Conservation (phyloP, 2,329 filamentous ascomycete species). For the Aschersonia sp. region DNA sequence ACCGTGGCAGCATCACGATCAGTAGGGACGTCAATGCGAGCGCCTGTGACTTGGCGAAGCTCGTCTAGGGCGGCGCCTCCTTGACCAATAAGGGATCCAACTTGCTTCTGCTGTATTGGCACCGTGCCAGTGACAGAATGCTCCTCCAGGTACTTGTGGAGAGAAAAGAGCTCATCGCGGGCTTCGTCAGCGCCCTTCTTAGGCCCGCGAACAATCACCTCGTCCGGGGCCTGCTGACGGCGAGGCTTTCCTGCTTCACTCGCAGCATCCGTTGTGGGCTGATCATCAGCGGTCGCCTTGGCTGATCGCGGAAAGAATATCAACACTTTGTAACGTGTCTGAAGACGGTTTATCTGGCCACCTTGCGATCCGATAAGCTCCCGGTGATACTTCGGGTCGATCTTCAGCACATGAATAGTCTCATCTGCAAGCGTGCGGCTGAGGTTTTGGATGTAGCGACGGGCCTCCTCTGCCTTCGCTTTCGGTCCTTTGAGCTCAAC, state of each 20-base stretch:
- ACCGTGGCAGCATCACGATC: constrained; percentile 61
- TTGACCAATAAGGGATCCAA: constrained; percentile 87
- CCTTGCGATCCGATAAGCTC: constrained; percentile 86
- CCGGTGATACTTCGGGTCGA: constrained; percentile 85
- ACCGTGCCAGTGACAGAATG: constrained; percentile 70
- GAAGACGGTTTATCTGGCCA: constrained; percentile 76
- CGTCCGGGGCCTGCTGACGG: constrained; percentile 65
- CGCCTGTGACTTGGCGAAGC: constrained; percentile 69
- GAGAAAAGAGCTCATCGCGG: constrained; percentile 75
- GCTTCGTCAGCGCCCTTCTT: constrained; percentile 87
- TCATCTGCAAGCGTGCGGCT: constrained; percentile 82
- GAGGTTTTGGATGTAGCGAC: constrained; percentile 64
- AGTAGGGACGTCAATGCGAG: constrained; percentile 82
- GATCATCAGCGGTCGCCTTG: constrained; percentile 53
- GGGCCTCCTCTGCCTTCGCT: constrained; percentile 81
- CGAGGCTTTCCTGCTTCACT: constrained; percentile 53
- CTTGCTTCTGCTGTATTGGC: constrained; percentile 76
- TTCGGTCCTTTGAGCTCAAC: constrained; percentile 93
- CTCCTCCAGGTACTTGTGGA: constrained; percentile 81
- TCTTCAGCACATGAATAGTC: constrained; percentile 71
- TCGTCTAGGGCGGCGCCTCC: constrained; percentile 85
- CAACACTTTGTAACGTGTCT: constrained; percentile 83
- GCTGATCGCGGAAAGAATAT: constrained; percentile 76
- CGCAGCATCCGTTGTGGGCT: constrained; percentile 50
- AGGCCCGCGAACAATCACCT: constrained; percentile 81